Evolutionary conservation across 768 basidiomycete genomes (phyloP), one percentile per base, ranked within the genome.

Genomic region (Rhodotorula toruloides): DNA sequence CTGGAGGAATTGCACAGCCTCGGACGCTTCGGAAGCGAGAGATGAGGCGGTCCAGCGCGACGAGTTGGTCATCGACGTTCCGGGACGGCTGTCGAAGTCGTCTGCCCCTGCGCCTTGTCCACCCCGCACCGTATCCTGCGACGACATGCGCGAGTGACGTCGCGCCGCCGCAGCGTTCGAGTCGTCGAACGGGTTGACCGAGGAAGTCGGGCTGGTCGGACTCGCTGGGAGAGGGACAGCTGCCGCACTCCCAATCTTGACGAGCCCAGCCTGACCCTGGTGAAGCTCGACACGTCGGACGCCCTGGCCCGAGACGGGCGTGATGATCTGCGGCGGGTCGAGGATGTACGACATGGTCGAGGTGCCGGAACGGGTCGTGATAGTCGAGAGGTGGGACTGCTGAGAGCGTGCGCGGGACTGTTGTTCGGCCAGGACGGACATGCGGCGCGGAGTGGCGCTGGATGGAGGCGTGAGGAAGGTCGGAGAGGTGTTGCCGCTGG

Each of bases 271-370:
- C 34, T 72, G 67, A 3, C 60, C 70, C 42, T 67, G 40, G 34
- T 55, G 36, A 40, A 72, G 50, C 44, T 72, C 70, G 55, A 72
- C 70, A 7, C 70, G 54, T 6, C 63, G 55, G 25, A 68, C 47
- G 3, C 70, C 70, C 7, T 61, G 44, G 11, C 55, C 56, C 31
- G 58, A 56, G 40, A 71, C 65, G 44, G 74, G 74, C 21, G 74
- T 74, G 65, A 74, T 72, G 60, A 74, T 74, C 54, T 74, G 66
- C n/a, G 74, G 74, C 31, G 74, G 72, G 42, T 75, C 74, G 60
- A 75, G 72, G 54, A 75, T 73, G 62, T 75, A 75, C 22, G 67
- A 69, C 73, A 75, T 72, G 42, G 74, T 74, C 54, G 72, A 73
- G 29, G 40, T 65, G 34, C 31, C 60, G 3, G 69, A 68, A 7